A percentile compares a stretch with the other conserved stretches of the same genome.
Conservation (phyloP, 805 yeast genomes). For the Jamesozyma rosinii region DNA sequence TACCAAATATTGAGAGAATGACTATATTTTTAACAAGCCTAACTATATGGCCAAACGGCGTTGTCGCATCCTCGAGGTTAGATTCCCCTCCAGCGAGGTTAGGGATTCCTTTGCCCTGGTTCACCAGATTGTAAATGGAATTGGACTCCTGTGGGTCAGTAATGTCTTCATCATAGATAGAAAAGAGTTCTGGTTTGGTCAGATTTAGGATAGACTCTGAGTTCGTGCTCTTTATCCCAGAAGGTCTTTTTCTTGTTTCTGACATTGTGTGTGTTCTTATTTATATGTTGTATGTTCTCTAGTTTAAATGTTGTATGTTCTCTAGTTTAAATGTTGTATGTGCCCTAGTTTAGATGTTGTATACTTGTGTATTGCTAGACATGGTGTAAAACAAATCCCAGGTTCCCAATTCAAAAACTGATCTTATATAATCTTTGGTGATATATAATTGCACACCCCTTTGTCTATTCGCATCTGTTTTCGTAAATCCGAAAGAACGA, state of each 20-base stretch:
- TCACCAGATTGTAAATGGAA: conserved; percentile 1
- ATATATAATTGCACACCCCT: too few relatives aligned
- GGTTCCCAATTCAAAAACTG: too few relatives aligned
- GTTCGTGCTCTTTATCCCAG: neutral
- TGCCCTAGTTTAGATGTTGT: too few relatives aligned
- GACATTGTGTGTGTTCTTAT: neutral
- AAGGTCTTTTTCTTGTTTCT: neutral
- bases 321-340: too few relatives aligned
- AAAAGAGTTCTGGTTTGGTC: conserved; percentile 44
- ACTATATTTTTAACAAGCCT: conserved; percentile 12
- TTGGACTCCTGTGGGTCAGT: conserved; percentile 7
- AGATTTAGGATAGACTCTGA: conserved; percentile 36
- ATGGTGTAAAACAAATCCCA: too few relatives aligned
- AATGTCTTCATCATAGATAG: conserved; percentile 39
- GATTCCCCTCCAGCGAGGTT: neutral
- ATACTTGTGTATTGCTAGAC: too few relatives aligned
- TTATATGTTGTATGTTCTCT: too few relatives aligned
- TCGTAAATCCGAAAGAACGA: too few relatives aligned
- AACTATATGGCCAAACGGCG: conserved; percentile 1
- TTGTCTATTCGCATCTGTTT: too few relatives aligned
- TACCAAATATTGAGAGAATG: conserved; percentile 39
- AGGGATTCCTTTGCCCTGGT: neutral
- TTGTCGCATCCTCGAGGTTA: neutral
- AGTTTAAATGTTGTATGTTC: too few relatives aligned
- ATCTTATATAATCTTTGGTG: too few relatives aligned